A percentile compares a stretch with the other conserved stretches of the same genome.
phyloP scores from a whole-genome alignment of 2,329 filamentous ascomycete genomes.

The Ceratocystis lukuohia region DNA sequence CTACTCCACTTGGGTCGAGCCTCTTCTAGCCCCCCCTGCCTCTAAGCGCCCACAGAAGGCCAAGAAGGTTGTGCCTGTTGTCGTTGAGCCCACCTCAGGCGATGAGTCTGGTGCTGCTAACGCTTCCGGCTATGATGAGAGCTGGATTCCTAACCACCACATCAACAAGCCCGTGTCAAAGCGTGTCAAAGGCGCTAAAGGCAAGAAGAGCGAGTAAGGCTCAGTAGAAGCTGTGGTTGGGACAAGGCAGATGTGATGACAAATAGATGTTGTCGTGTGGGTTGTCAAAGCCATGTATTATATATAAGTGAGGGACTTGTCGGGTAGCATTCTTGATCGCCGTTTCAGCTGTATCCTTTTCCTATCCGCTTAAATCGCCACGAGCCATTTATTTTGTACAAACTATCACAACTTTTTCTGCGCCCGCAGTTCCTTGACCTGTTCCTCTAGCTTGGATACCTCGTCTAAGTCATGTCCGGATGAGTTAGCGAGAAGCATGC shows the following conservation, averaged over 20 bases:
- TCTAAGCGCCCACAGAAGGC: slow-evolving; percentile 55
- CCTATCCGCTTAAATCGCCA: too few species aligned
- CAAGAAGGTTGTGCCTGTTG: slow-evolving; percentile 55
- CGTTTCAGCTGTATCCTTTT: too few species aligned
- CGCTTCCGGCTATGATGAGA: slow-evolving; percentile 67
- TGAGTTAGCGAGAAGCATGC: not conserved
- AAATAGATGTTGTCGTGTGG: too few species aligned
- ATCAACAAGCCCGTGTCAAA: slow-evolving; percentile 69
- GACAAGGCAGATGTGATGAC: too few species aligned
- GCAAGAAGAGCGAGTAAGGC: slow-evolving; percentile 27
- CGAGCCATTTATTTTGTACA: too few species aligned
- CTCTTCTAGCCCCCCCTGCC: slow-evolving; percentile 68
- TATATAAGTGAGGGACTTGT: too few species aligned
- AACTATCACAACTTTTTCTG: slow-evolving; percentile 10
- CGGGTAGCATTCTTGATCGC: too few species aligned
- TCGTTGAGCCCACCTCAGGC: slow-evolving; percentile 49
- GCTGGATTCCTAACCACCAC: slow-evolving; percentile 85
- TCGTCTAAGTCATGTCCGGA: not conserved
- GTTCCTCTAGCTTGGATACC: slow-evolving; percentile 5
- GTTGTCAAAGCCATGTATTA: too few species aligned
- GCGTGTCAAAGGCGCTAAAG: slow-evolving; percentile 46
- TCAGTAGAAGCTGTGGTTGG: too few species aligned
- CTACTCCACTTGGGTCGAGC: slow-evolving; percentile 95
- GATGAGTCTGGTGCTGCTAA: slow-evolving; percentile 53
- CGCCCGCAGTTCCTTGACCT: slow-evolving; percentile 10